Evolutionary conservation across 306 rosid species (phyloP), one percentile per base, ranked within the genome.

Genomic region (Benincasa hispida): DNA sequence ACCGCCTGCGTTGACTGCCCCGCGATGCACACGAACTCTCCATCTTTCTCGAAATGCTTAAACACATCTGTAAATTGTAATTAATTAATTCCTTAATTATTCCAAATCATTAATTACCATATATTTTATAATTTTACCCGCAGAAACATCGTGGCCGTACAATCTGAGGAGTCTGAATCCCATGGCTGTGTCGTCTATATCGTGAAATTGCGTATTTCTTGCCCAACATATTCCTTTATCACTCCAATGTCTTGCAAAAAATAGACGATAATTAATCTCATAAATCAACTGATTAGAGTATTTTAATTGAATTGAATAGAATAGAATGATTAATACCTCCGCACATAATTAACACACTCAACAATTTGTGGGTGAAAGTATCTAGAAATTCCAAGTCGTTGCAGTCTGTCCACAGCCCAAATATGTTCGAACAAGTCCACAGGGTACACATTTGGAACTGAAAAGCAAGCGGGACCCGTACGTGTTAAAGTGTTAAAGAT

Each of bases 101-200:
- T 3, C 4, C 4, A 34, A 2, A n/a, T n/a, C n/a, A n/a, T n/a
- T n/a, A n/a, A n/a, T n/a, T n/a, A n/a, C n/a, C n/a, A n/a, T n/a
- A n/a, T n/a, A n/a, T n/a, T n/a, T 34, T 34, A 9, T 39, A 7
- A 8, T 8, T 6, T 8, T 66, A 94, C 99, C 61, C 0, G 96
- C 83, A 69, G 97, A 90, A 72, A 95, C 90, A 18, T 83, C 50
- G 72, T 84, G 81, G 2, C 96, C 95, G 80, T 87, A 88, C 81
- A 90, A 58, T 67, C 98, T 82, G 28, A 90, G 81, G 2, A 95
- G 76, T 80, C 93, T 87, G 48, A 94, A 94, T 78, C 85, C 98
- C 98, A 94, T 94, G 11, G 96, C 89, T 0, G 97, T 91, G 77
- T 91, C 98, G 37, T 94, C 97, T 47, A 94, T 83, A 53, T 94